Base-by-base conservation (phyloP, 345 rosid genomes). In the sweet orange (Citrus sinensis) region DNA sequence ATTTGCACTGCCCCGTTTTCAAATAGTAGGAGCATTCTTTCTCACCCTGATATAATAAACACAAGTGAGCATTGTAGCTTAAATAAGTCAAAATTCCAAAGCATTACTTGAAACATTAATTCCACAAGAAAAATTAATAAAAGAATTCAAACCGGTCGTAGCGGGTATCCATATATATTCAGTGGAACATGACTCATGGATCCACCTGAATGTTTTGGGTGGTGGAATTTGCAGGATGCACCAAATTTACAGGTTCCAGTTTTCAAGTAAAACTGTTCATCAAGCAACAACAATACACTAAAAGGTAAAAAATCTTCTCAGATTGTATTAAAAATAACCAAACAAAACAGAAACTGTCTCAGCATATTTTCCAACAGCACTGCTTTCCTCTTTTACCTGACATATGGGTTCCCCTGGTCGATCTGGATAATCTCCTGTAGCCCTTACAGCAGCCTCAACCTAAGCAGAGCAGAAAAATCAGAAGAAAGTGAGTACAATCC, bases 201-300 rank as follows among this genome's bases (percentile, higher is more conserved):
- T 79, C 88, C 93, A 81, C 81, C 91, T 79, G 87, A 91, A 67
- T 87, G 92, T 87, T 91, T 95, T 19, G 98, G 98, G 81, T 95
- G 98, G 92, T 95, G 84, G 88, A 90, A 95, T 88, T 95, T 95
- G 89, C 98, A 95, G 20, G 98, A 95, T 27, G 97, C 98, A 82
- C 98, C 98, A 85, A 93, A 95, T 88, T 92, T 95, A 82, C 98
- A 95, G 46, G 90, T 87, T 82, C 98, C 97, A 5, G 98, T 90
- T 80, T 92, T 87, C 85, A 95, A 82, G 80, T 89, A 95, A 83
- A 89, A 92, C 98, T 95, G 92, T 86, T 84, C 73, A 82, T 55
- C 19, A 30, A 83, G 67, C 27, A 81, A 74, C n/a, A 51, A 55
- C 13, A 75, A 65, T 24, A 76, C 9, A 72, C 35, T 55, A 46